Percentiles rank a stretch among this genome's conserved stretches.
Evolutionary conservation across 306 rosid genomes (phyloP).

Genomic region (Potentilla sterilis): DNA sequence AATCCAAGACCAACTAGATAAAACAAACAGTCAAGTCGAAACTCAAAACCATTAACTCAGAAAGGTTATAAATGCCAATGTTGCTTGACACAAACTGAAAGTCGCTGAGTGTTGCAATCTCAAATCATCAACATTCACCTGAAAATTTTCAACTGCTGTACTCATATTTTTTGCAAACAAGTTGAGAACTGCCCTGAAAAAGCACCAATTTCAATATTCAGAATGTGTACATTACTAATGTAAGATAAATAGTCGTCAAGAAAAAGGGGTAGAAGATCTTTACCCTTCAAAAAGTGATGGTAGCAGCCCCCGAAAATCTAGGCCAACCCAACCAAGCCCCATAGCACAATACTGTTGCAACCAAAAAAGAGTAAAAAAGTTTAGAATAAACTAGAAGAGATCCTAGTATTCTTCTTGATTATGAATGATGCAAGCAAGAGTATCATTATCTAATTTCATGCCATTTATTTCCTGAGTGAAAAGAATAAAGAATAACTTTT

Average conservation of each 20-base stretch:
- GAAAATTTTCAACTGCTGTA: slow-evolving; percentile 91
- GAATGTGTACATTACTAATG: slow-evolving; percentile 13
- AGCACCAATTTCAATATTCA: slow-evolving; percentile 30
- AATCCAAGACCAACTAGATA: slow-evolving; percentile 83
- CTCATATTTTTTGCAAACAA: slow-evolving; percentile 87
- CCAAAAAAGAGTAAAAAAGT: slow-evolving; percentile 17
- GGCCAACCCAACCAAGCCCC: slow-evolving; percentile 99
- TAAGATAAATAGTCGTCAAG: not conserved
- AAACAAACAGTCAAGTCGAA: slow-evolving; percentile 26
- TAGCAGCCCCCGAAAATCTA: slow-evolving; percentile 93
- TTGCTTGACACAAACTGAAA: slow-evolving; percentile 20
- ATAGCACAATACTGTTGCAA: slow-evolving; percentile 86
- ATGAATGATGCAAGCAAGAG: slow-evolving; percentile 1
- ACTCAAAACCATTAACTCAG: not conserved
- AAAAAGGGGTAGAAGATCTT: slow-evolving; percentile 22
- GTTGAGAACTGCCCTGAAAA: slow-evolving; percentile 86
- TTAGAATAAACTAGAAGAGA: slow-evolving; percentile 26
- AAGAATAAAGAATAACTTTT: not conserved
- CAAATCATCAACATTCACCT: slow-evolving; percentile 53
- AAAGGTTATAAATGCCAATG: not conserved
- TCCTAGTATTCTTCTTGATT: not conserved
- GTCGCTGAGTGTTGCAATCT: slow-evolving; percentile 10
- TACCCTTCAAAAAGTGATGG: slow-evolving; percentile 98
- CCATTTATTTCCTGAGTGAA: slow-evolving; percentile 6
- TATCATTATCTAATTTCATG: slow-evolving; percentile 13